phyloP scores from a whole-genome alignment of 805 yeast species.

The Lipomyces anomalus region DNA sequence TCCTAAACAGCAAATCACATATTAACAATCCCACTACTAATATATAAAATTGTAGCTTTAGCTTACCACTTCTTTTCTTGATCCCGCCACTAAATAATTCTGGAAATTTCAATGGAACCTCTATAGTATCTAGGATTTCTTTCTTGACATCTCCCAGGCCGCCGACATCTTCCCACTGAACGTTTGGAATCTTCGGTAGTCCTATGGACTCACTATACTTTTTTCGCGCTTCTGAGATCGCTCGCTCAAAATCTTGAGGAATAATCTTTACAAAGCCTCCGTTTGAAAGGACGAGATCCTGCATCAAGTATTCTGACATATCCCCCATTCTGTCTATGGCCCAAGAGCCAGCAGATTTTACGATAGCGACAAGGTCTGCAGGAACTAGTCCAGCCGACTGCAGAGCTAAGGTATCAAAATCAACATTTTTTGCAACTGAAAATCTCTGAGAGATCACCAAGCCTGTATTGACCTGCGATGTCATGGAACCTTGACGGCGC shows the following conservation, averaged over 20 bases:
- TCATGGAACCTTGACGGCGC: not conserved
- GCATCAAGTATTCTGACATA: constrained; percentile 28
- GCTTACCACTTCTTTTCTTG: constrained; percentile 94
- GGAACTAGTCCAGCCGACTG: constrained; percentile 94
- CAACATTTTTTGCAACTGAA: constrained; percentile 45
- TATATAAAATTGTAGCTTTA: too few relatives aligned
- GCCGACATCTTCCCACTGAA: constrained; percentile 96
- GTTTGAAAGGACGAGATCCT: constrained; percentile 41
- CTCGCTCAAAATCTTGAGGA: constrained; percentile 58
- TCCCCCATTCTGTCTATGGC: constrained; percentile 49
- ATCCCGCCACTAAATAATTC: constrained; percentile 82
- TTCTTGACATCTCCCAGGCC: constrained; percentile 86
- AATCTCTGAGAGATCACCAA: constrained; percentile 24
- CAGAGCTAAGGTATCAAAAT: constrained; percentile 54
- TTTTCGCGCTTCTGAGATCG: constrained; percentile 75
- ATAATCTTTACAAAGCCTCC: constrained; percentile 51
- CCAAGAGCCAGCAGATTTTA: constrained; percentile 54
- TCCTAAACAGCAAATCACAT: too few relatives aligned
- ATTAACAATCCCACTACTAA: too few relatives aligned
- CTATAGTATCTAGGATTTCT: constrained; percentile 92
- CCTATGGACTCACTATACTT: constrained; percentile 93
- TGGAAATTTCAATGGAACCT: constrained; percentile 90
- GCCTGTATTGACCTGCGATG: not conserved
- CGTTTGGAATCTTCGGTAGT: constrained; percentile 93
- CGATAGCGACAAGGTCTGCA: constrained; percentile 66